Conservation (phyloP, 352 stramenopile species). For the Phytopythium cucurbitacearum region DNA sequence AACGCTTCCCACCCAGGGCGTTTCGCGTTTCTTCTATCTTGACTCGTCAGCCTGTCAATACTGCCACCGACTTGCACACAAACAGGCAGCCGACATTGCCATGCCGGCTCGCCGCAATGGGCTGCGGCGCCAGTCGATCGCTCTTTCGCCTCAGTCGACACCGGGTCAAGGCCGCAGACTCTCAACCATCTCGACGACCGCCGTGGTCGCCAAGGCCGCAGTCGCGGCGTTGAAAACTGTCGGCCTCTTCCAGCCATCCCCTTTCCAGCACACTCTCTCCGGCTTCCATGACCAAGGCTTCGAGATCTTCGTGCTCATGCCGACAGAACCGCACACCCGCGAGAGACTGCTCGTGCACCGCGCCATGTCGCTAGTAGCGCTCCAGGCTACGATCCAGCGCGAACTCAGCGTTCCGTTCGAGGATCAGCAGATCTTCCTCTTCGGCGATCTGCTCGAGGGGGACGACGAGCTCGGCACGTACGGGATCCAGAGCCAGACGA, state of each 20-base stretch:
- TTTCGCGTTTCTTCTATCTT: no score
- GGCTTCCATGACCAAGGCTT: slow-evolving; percentile 29
- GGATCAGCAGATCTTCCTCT: slow-evolving; percentile 54
- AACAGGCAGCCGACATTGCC: no score
- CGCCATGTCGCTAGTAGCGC: slow-evolving; percentile 41
- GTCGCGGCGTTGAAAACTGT: not conserved
- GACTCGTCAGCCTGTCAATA: no score
- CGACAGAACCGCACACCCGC: slow-evolving; percentile 18
- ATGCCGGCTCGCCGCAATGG: not conserved
- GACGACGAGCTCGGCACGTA: slow-evolving; percentile 56
- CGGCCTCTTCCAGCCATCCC: not conserved
- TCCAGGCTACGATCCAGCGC: slow-evolving; percentile 54
- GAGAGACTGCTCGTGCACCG: slow-evolving; percentile 36
- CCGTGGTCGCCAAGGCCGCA: slow-evolving; percentile 2
- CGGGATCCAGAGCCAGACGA: slow-evolving; percentile 46
- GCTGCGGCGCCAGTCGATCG: slow-evolving; percentile 6
- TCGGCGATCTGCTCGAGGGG: slow-evolving; percentile 52
- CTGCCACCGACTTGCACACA: no score
- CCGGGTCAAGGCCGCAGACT: not conserved
- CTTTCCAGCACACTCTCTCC: slow-evolving; percentile 16
- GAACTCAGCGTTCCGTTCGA: slow-evolving; percentile 56
- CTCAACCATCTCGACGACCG: slow-evolving; percentile 1
- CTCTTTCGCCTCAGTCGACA: not conserved
- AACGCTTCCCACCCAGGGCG: no score
- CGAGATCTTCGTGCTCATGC: slow-evolving; percentile 50